Base-by-base conservation (phyloP, 2,329 filamentous ascomycete species). In the Xylaria sp. region DNA sequence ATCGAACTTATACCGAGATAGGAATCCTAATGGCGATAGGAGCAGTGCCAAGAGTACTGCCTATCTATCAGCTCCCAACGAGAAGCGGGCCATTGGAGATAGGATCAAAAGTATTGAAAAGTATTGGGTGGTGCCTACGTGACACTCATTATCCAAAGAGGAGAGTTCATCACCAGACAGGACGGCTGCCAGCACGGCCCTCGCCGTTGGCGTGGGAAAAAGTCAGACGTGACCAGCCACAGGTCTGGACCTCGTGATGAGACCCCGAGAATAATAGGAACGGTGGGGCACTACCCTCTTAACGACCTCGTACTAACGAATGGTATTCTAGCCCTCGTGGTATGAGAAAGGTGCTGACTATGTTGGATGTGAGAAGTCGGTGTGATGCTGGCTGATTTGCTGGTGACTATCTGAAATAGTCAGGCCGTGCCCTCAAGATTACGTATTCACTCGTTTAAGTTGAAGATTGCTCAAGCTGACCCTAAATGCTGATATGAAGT, bases 111-210 rank as follows among this genome's bases (percentile, higher is more conserved):
- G n/a, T n/a, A n/a, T n/a, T 36, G 29, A 51, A 49, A 50, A 33
- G 22, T n/a, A 58, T 56, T 51, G 33, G 47, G 39, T 11, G 54
- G 47, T 27, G 47, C 39, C 38, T 54, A 42, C 42, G 51, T 62
- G 49, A 58, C 57, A 51, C 47, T 61, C 61, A n/a, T 50, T 53
- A 25, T 39, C 39, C 33, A 44, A 44, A 55, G 25, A 49, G 54
- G 63, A 33, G 25, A 65, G 44, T 61, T 62, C 54, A 51, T 65
- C 55, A 50, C 49, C 57, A 38, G 58, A 61, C 39, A 60, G 61
- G 65, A 50, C 47, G 50, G 39, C 50, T 70, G 68, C 66, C 63
- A 63, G 61, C 68, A 64, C 63, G 64, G 60, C 56, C 61, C 58
- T 61, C 65, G 27, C 29, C 29, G 53, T 51, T 58, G 60, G 50